phyloP scores from a whole-genome alignment of 345 rosid genomes.

The Salix brachista region DNA sequence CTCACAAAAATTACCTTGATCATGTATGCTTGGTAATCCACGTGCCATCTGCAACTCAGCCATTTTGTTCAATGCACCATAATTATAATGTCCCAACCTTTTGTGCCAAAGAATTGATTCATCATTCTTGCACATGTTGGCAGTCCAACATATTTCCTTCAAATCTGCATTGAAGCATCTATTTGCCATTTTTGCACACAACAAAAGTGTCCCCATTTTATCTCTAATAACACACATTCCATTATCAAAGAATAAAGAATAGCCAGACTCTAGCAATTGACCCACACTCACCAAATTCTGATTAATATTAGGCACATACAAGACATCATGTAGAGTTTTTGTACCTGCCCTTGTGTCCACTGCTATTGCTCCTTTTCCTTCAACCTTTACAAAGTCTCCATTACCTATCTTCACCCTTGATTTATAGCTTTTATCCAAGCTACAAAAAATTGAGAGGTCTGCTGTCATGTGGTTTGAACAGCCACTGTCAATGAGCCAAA shows the following conservation, averaged over 20 bases:
- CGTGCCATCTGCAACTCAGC: accelerated
- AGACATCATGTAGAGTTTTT: neutral
- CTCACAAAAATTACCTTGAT: neutral
- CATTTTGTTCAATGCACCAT: too few relatives aligned
- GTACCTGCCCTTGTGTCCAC: neutral
- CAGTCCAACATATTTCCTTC: too few relatives aligned
- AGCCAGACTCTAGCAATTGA: too few relatives aligned
- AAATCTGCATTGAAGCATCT: too few relatives aligned
- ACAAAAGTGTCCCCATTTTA: accelerated
- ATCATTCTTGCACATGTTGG: too few relatives aligned
- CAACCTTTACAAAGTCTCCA: too few relatives aligned
- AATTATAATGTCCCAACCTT: too few relatives aligned
- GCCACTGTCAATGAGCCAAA: neutral
- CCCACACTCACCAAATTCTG: too few relatives aligned
- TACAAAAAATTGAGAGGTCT: neutral
- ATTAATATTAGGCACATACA: neutral
- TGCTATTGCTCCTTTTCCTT: neutral
- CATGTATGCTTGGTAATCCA: neutral
- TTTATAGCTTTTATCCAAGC: neutral
- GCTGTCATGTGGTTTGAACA: neutral
- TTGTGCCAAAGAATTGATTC: too few relatives aligned
- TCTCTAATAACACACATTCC: too few relatives aligned
- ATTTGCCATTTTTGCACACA: too few relatives aligned
- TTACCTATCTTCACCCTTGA: neutral
- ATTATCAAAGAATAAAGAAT: too few relatives aligned